Base-by-base conservation (phyloP, 2,329 filamentous ascomycete genomes). In the Ascochyta viciae-villosae region DNA sequence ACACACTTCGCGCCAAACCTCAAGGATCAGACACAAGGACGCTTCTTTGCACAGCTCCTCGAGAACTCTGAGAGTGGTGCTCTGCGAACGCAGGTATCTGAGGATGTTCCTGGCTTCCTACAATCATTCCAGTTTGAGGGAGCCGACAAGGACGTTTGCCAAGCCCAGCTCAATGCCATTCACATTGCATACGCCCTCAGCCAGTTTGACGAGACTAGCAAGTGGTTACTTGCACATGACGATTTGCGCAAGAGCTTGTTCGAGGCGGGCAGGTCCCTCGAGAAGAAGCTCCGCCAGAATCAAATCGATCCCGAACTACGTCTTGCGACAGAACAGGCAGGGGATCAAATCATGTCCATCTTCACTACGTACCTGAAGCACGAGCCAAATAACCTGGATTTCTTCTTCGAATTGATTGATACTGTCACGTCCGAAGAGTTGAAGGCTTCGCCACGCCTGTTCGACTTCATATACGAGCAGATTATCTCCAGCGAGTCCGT, bases 41-140 rank as follows among this genome's bases (percentile, higher is more conserved):
- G 95, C 15, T 91, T 99, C 75, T 87, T 99, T 61, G 90, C 92
- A 0, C 95, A 99, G 73, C 87, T 96, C 13, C 83, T 99, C 22
- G 83, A 85, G 3, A 87, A 96, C 67, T 81, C 87, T 0, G 88
- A 89, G 15, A 96, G 92, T 71, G 85, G 83, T 26, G 82, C 89
- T 1, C 78, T 99, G 39, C 85, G 95, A 46, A 87, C 91, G 44
- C 86, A 88, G 34, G 87, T 95, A 7, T 85, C 89, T 50, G 84
- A 86, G 16, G 89, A 94, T 59, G 83, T 92, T 1, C 87, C 92
- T 44, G 84, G 82, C 0, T 84, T 99, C 52, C 83, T 92, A 60
- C 83, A 85, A 43, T 83, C 85, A 40, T 83, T 85, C 23, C 89
- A 87, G 63, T 85, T 84, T 47, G 88, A 90, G 50, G 78, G 85